A percentile compares a stretch with the other conserved stretches of the same genome.
Conservation (phyloP, 495 filamentous ascomycete genomes). For the Geopyxis carbonaria region DNA sequence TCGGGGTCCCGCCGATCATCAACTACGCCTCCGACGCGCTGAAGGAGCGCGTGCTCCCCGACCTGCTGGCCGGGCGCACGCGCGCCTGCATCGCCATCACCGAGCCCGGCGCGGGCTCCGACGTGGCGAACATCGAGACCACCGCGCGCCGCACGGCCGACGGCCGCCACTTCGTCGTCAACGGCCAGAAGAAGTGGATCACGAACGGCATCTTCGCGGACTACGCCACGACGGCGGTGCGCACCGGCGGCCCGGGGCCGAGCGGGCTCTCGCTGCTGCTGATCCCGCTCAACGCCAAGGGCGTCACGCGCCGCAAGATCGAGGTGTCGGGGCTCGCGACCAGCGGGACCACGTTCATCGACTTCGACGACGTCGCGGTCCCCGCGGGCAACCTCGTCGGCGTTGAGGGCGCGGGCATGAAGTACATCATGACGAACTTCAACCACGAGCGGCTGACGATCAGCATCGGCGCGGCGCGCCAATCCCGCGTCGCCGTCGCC, state of each 20-base stretch:
- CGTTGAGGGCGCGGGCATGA: conserved; percentile 54
- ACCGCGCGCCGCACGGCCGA: conserved; percentile 68
- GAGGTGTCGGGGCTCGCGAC: conserved; percentile 42
- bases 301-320: conserved; percentile 49
- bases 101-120: conserved; percentile 53
- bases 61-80: conserved; percentile 47
- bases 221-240: conserved; percentile 55
- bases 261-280: conserved; percentile 47
- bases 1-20: conserved; percentile 50
- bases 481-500: conserved; percentile 45
- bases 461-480: conserved; percentile 42
- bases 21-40: conserved; percentile 46
- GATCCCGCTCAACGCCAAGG: conserved; percentile 44
- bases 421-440: conserved; percentile 69
- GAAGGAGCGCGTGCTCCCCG: conserved; percentile 47
- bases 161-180: conserved; percentile 70
- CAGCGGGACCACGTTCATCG: conserved; percentile 57
- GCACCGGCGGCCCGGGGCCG: conserved; percentile 46
- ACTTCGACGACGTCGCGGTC: conserved; percentile 55
- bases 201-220: conserved; percentile 65
- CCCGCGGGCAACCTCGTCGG: conserved; percentile 53
- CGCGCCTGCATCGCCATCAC: conserved; percentile 62
- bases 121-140: conserved; percentile 54
- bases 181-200: conserved; percentile 86
- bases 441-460: conserved; percentile 62